Evolutionary conservation across 768 basidiomycete genomes (phyloP).

Genomic region (Serendipita sp.): DNA sequence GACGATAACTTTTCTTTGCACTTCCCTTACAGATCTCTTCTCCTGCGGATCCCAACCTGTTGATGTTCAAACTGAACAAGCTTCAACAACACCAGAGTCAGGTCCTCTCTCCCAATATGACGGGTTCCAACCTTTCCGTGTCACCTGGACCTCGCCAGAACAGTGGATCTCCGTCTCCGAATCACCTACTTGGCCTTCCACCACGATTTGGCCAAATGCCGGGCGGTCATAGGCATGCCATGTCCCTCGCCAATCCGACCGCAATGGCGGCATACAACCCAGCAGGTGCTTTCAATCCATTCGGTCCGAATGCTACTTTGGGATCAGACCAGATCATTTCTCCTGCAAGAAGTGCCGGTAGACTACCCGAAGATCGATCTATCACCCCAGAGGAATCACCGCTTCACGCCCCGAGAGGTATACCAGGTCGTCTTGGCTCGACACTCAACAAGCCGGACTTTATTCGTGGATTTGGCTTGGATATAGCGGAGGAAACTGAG

Average conservation of each 20-base stretch:
- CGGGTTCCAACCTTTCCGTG: slow-evolving; percentile 32
- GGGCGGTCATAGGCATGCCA: slow-evolving; percentile 48
- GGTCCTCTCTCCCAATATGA: slow-evolving; percentile 20
- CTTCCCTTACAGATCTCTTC: slow-evolving; percentile 52
- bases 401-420: slow-evolving; percentile 1
- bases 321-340: slow-evolving; percentile 31
- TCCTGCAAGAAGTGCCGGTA: background rate
- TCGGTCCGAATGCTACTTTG: slow-evolving; percentile 40
- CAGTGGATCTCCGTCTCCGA: slow-evolving; percentile 28
- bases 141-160: slow-evolving; percentile 47
- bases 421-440: slow-evolving; percentile 14
- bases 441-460: slow-evolving; percentile 51
- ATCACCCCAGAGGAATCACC: background rate
- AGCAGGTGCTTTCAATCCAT: slow-evolving; percentile 41
- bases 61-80: slow-evolving; percentile 72
- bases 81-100: slow-evolving; percentile 49
- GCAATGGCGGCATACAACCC: slow-evolving; percentile 22
- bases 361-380: slow-evolving; percentile 8
- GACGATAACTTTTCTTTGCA: slow-evolving; percentile 1
- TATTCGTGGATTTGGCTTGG: slow-evolving; percentile 61
- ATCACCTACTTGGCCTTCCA: slow-evolving; percentile 13
- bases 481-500: slow-evolving; percentile 62
- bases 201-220: slow-evolving; percentile 9
- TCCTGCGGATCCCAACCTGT: slow-evolving; percentile 71
- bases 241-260: slow-evolving; percentile 48